phyloP scores from a whole-genome alignment of 2,329 filamentous ascomycete genomes.

The Cladobotryum protrusum region DNA sequence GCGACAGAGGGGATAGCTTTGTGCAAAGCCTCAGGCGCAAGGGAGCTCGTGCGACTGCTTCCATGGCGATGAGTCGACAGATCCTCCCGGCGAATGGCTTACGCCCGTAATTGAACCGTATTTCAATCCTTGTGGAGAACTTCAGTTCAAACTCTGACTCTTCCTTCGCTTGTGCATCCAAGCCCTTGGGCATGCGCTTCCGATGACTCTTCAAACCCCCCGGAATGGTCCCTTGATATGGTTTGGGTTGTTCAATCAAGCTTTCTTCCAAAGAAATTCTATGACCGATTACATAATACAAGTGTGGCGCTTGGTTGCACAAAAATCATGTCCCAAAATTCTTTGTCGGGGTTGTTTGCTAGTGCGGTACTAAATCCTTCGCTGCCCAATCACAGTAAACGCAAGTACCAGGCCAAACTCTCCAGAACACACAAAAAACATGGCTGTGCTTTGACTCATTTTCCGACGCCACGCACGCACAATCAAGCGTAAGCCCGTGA shows the following conservation, averaged over 20 bases:
- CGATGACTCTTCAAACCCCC: background rate
- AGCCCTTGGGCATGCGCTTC: no score
- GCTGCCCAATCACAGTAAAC: background rate
- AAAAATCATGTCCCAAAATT: no score
- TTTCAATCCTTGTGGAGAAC: background rate
- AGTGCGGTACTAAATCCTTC: background rate
- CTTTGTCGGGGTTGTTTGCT: background rate
- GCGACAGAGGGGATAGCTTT: background rate
- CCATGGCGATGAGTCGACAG: constrained; percentile 18
- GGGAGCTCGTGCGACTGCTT: constrained; percentile 16
- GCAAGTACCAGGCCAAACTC: background rate
- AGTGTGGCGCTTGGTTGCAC: no score
- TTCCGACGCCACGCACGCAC: background rate
- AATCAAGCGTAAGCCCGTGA: background rate
- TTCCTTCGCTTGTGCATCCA: background rate
- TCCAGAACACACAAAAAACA: background rate
- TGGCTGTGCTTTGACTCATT: background rate
- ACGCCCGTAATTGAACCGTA: background rate
- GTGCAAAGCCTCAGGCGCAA: background rate
- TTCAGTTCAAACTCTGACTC: background rate
- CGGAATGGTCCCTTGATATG: background rate
- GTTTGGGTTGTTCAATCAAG: background rate
- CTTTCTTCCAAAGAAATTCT: background rate
- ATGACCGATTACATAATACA: background rate
- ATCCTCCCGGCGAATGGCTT: constrained; percentile 14